phyloP scores from a whole-genome alignment of 768 basidiomycete genomes.

The Pulveroboletus sp. region DNA sequence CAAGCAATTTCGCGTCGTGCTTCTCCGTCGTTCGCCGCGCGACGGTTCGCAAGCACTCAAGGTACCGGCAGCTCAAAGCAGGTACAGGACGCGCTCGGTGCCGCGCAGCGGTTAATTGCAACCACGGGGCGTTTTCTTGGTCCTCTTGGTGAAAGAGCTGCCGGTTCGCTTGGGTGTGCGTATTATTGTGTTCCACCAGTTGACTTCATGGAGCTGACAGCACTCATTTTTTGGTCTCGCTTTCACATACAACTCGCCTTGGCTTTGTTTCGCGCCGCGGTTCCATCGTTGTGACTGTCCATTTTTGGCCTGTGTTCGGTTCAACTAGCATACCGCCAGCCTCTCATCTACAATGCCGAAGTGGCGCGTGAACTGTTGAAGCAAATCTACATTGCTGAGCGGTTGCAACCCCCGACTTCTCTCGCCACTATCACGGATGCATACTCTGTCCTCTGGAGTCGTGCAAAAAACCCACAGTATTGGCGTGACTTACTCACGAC shows the following conservation, averaged over 20 bases:
- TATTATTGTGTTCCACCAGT: constrained; percentile 6
- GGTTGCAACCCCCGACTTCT: constrained; percentile 57
- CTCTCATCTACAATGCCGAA: constrained; percentile 72
- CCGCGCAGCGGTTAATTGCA: constrained; percentile 55
- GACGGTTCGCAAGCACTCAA: constrained; percentile 45
- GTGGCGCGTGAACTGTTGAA: constrained; percentile 74
- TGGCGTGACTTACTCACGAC: constrained; percentile 56
- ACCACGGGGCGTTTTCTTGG: constrained; percentile 45
- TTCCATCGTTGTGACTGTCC: background rate
- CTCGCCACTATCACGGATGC: constrained; percentile 49
- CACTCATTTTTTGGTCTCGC: background rate
- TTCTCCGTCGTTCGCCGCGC: constrained; percentile 14
- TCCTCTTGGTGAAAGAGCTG: constrained; percentile 50
- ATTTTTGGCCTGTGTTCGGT: background rate
- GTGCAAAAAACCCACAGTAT: constrained; percentile 53
- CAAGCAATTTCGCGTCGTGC: constrained; percentile 16
- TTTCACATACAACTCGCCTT: background rate
- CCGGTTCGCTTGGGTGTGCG: constrained; percentile 55
- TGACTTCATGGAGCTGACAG: background rate
- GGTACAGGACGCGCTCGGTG: constrained; percentile 61
- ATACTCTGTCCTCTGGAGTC: constrained; percentile 63
- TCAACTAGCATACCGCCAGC: constrained; percentile 64
- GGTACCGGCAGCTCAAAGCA: constrained; percentile 52
- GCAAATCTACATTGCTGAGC: constrained; percentile 69
- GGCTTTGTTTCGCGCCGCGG: background rate